Base-by-base conservation (phyloP, 1,284 basidiomycete genomes). In the Sporisorium sorghi region DNA sequence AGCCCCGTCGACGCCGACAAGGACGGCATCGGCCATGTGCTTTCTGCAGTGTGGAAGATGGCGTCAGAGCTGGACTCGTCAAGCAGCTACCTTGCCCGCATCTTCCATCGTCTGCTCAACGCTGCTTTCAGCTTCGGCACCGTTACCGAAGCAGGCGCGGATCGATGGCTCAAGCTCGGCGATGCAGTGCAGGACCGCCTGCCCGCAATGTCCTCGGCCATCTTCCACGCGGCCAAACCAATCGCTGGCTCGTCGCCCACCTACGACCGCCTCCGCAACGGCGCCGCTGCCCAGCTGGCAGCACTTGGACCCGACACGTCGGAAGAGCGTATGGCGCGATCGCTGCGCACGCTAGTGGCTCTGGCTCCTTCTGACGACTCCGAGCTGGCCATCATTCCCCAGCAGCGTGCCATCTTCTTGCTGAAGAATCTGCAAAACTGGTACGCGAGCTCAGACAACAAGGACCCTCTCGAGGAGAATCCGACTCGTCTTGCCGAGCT, bases 391-490 rank as follows among this genome's bases (percentile, higher is more conserved):
- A 86, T 99, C 8, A 57, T 84, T 6, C 92, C 94, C 0, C 92
- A 93, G 81, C 91, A 90, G 52, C 87, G 97, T 14, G 91, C 93
- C 0, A 89, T 99, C 44, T 96, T 96, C 83, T 88, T 96, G n/a
- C 87, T 97, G 75, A 93, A 94, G 80, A 89, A 90, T 2, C 90
- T 93, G 58, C 91, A 93, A 77, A 87, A 88, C 21, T 99, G 96
- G 96, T 87, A 95, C 47, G 85, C 89, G 0, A 90, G 90, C 9
- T 87, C 88, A 28, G 93, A 93, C 52, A 33, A 19, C 2, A 49
- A 55, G 11, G 91, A 91, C 17, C 90, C 91, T 14, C 85, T 89
- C 24, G 87, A 87, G 40, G 89, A 92, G 68, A 87, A 95, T 1
- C 91, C 95, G 78, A 89, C 89, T 55, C 89, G 88, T 51, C 89